phyloP scores from a whole-genome alignment of 108 stramenopile species.

The Pseudonitzschia multiseries region DNA sequence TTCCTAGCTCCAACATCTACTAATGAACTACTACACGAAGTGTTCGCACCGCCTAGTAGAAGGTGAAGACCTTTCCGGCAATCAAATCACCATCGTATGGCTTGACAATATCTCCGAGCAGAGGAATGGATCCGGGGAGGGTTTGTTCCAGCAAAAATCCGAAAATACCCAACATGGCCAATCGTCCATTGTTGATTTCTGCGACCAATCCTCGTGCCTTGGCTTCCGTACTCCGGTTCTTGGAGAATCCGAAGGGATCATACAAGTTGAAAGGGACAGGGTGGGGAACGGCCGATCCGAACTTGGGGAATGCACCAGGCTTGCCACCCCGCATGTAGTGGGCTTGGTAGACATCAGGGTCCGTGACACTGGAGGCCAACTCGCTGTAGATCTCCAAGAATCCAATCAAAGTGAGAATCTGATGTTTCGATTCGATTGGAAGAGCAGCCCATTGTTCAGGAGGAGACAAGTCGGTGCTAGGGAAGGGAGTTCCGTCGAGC shows the following conservation, averaged over 20 bases:
- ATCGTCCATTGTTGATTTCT: slow-evolving; percentile 78
- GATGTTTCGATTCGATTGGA: slow-evolving; percentile 77
- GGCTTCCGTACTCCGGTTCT: slow-evolving; percentile 56
- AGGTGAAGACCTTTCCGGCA: slow-evolving; percentile 30
- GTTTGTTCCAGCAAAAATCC: slow-evolving; percentile 74
- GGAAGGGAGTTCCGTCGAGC: slow-evolving; percentile 41
- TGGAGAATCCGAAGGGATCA: slow-evolving; percentile 70
- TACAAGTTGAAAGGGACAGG: slow-evolving; percentile 75
- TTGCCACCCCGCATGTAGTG: slow-evolving; percentile 76
- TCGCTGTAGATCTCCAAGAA: slow-evolving; percentile 81
- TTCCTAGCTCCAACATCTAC: not conserved
- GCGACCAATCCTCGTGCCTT: slow-evolving; percentile 55
- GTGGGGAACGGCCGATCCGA: slow-evolving; percentile 60
- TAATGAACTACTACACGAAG: not conserved
- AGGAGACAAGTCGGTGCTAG: slow-evolving; percentile 38
- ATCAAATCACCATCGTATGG: slow-evolving; percentile 65
- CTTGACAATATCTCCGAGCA: slow-evolving; percentile 51
- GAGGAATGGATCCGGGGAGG: slow-evolving; percentile 65
- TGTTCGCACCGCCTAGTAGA: not conserved
- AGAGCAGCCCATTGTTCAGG: slow-evolving; percentile 85
- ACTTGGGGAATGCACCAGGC: slow-evolving; percentile 68
- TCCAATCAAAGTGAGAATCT: slow-evolving; percentile 82
- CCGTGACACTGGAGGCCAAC: slow-evolving; percentile 43
- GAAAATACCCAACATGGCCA: slow-evolving; percentile 79
- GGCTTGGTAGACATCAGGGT: not conserved